Evolutionary conservation across 139 green algal species (phyloP).

Genomic region (Eudorina sp.): DNA sequence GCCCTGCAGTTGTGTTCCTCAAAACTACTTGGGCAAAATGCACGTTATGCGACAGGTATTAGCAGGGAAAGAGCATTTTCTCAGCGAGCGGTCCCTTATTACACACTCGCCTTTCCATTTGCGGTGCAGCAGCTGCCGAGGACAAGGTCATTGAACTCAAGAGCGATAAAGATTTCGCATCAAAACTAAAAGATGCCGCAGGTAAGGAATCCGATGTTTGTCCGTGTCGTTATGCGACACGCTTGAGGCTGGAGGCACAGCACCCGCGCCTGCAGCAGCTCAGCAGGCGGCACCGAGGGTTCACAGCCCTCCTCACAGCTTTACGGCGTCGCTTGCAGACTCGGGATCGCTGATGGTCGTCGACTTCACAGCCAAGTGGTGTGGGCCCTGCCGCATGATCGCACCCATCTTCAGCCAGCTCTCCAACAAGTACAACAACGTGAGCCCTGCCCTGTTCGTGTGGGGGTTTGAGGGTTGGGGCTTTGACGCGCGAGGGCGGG

Average conservation of each 20-base stretch:
- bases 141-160: constrained; percentile 10
- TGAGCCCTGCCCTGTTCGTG: too few species aligned
- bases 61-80: background rate
- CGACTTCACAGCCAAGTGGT: constrained; percentile 48
- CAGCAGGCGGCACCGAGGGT: too few species aligned
- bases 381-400: constrained; percentile 47
- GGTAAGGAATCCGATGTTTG: background rate
- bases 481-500: too few species aligned
- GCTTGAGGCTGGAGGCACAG: too few species aligned
- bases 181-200: background rate
- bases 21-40: background rate
- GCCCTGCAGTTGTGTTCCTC: background rate
- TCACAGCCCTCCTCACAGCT: too few species aligned
- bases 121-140: background rate
- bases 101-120: background rate
- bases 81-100: background rate
- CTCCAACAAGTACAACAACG: constrained; percentile 24
- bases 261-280: too few species aligned
- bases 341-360: constrained; percentile 8
- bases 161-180: constrained; percentile 38
- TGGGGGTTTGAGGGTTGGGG: too few species aligned
- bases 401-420: constrained; percentile 28
- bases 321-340: too few species aligned
- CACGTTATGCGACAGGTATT: constrained; percentile 1
- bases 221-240: too few species aligned